These are phyloP conservation scores for Chaetomiaceae sp. DNA, from an alignment of 2,329 filamentous ascomycete species.

Conservation along the genomic window DNA sequence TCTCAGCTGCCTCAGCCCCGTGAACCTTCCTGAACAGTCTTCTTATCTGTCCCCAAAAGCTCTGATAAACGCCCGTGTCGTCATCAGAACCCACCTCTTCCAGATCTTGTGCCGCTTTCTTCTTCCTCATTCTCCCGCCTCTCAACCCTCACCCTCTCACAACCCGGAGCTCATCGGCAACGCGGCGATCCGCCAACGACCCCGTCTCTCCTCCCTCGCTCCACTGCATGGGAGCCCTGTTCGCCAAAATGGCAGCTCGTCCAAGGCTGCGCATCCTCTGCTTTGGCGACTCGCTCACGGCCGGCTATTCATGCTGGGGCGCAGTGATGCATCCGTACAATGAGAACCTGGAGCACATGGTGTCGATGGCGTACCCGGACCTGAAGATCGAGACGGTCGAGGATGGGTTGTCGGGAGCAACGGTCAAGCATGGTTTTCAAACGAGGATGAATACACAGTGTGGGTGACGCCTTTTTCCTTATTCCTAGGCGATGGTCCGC, in stretches of 20 bases:
- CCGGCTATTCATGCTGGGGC: conserved; percentile 47
- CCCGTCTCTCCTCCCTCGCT: not conserved
- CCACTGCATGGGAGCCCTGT: conserved; percentile 1
- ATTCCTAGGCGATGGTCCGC: too few relatives aligned
- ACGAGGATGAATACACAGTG: conserved; percentile 28
- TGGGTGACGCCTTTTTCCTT: conserved; percentile 10
- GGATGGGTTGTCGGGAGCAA: conserved; percentile 30
- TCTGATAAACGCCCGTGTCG: not conserved
- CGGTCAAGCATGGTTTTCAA: conserved; percentile 25
- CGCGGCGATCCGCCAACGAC: not conserved
- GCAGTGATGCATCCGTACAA: conserved; percentile 50
- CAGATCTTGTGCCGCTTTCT: not conserved
- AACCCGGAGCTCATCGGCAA: not conserved
- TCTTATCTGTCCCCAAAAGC: too few relatives aligned
- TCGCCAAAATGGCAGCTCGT: conserved; percentile 16
- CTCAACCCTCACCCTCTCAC: not conserved
- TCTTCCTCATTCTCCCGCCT: too few relatives aligned
- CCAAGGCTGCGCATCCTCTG: conserved; percentile 52
- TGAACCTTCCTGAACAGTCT: not conserved
- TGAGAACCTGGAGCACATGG: conserved; percentile 41
- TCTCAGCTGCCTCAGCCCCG: conserved; percentile 16
- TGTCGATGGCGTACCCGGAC: conserved; percentile 42
- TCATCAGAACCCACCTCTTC: not conserved
- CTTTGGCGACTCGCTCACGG: conserved; percentile 62
- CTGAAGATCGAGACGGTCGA: conserved; percentile 27